Percentiles rank a stretch among this genome's conserved stretches.
phyloP scores from a whole-genome alignment of 164 flowering plant species.

The Aristolochia californica region DNA sequence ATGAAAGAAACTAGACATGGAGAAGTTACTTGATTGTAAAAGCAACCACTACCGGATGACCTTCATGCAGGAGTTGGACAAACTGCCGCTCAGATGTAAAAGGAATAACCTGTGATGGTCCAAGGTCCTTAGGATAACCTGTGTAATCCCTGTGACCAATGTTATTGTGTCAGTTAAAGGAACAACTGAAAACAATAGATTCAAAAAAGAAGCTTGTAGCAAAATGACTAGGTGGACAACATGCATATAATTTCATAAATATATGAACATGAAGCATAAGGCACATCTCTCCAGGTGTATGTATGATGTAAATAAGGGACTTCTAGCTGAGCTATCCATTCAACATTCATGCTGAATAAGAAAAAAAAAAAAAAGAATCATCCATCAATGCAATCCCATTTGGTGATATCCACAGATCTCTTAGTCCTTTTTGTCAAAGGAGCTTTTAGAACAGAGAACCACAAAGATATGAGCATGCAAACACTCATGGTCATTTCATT shows the following conservation, averaged over 20 bases:
- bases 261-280: neutral
- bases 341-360: too few species aligned
- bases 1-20: too few species aligned
- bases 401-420: too few species aligned
- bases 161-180: neutral
- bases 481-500: too few species aligned
- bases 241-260: neutral
- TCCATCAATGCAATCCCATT: too few species aligned
- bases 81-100: constrained; percentile 89
- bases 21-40: constrained; percentile 62
- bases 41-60: constrained; percentile 76
- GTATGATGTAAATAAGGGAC: too few species aligned
- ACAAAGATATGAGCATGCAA: too few species aligned
- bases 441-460: too few species aligned
- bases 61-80: constrained; percentile 83
- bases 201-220: neutral
- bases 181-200: neutral
- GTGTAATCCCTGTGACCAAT: constrained; percentile 58
- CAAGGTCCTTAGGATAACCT: constrained; percentile 89
- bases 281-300: neutral
- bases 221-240: too few species aligned
- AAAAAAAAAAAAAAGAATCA: too few species aligned
- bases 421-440: too few species aligned
- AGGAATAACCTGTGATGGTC: constrained; percentile 69
- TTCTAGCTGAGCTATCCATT: too few species aligned